Base-by-base conservation (phyloP, 257 asterid genomes). In the Plantago elongata region DNA sequence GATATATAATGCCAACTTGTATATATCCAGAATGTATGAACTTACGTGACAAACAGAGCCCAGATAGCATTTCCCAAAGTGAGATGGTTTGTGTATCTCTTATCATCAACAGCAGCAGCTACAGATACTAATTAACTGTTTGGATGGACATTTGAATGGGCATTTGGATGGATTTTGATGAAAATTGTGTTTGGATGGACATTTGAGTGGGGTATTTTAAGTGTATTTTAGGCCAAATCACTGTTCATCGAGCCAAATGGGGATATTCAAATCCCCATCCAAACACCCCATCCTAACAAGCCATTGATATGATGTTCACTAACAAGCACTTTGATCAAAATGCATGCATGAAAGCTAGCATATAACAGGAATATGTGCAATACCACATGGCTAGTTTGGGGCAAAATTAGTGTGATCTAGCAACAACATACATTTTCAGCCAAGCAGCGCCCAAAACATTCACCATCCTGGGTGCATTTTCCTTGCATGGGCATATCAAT, bases 21-120 rank as follows among this genome's bases (percentile, higher is more conserved):
- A 60, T 42, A 45, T 9, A 61, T 13, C 37, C 42, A 49, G 45
- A 27, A 14, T 61, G 45, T 5, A 55, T 27, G 54, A 58, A 74
- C 99, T 85, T 87, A 93, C 99, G 99, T 17, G 99, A 93, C 74
- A 93, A 78, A 69, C 96, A 89, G 9, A 87, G 72, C 78, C 99
- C 97, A 18, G 92, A 77, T 65, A 93, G 68, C 96, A 60, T 89
- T 89, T 65, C 99, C 99, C 81, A 93, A 58, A 40, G 79, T 83
- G 61, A 93, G 79, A 76, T 93, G 96, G 71, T 93, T 93, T 75
- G 89, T 93, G 77, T 93, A 93, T 75, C 95, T 79, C 45, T 97
- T 84, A 54, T 93, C 99, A 80, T 93, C 99, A 51, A 87, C 88
- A 51, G 97, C 99, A 75, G 99, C 99, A 63, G 99, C 99, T 62